Evolutionary conservation across 129 eudicot species (phyloP), one percentile per base, ranked within the genome.

Genomic region (Escallonia herrerae): DNA sequence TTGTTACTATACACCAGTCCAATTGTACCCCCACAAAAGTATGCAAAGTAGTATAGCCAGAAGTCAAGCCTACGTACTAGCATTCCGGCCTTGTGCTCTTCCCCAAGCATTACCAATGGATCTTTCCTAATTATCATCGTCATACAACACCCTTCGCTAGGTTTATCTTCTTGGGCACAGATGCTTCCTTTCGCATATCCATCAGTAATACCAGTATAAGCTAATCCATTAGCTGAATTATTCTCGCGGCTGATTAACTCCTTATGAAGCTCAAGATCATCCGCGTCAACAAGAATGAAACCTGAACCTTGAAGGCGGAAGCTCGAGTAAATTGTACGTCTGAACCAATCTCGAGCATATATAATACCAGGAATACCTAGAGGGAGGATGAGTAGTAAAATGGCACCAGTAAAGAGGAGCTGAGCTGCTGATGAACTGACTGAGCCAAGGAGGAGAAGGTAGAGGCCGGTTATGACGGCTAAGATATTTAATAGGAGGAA

Each of bases 1-100:
- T 87, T 91, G 76, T 91, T 91, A 58, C 91, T 85, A 60, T 91
- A 91, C 13, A 91, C 97, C 15, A 91, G 78, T 56, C 97, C 96
- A 43, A 85, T 87, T 0, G 97, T 91, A 40, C 96, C 97, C 6
- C 97, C 97, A 76, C 87, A 85, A 59, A 91, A 85, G 70, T 91
- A 91, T 0, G 86, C 85, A 33, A 79, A 58, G 64, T 85, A 91
- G 72, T 91, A 91, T 4, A 91, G 41, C 97, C 97, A 91, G 76
- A 91, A 91, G 69, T 87, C 97, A 43, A 83, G 8, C 81, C 97
- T 83, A 2, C 72, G 68, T 6, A 91, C 75, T 15, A 91, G 89
- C 72, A 62, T 68, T 38, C 47, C 42, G 2, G 81, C 82, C 58
- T 67, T 67, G 63, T 91, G 97, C 56, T 91, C 97, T 72, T 91